Conservation (phyloP, 2,329 filamentous ascomycete genomes). For the Fusarium hainanense region DNA sequence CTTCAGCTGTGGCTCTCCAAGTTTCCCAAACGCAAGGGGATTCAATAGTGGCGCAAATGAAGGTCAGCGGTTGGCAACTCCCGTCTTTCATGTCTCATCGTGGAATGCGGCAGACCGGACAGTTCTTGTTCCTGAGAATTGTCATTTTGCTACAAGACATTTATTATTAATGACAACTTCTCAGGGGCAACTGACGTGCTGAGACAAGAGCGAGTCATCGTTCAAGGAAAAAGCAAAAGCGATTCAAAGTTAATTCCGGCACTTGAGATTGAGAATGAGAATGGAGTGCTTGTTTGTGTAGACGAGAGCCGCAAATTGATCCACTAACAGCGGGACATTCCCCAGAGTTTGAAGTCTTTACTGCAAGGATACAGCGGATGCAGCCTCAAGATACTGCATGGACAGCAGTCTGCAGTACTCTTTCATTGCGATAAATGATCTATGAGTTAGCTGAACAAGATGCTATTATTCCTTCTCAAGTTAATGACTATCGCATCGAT, state of each 20-base stretch:
- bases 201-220: slow-evolving; percentile 8
- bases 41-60: slow-evolving; percentile 26
- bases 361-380: slow-evolving; percentile 21
- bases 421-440: too few species aligned
- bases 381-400: slow-evolving; percentile 14
- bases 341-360: slow-evolving; percentile 32
- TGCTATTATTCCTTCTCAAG: not conserved
- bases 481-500: too few species aligned
- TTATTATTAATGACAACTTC: slow-evolving; percentile 27
- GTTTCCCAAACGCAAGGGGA: slow-evolving; percentile 14
- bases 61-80: not conserved
- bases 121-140: not conserved
- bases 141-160: slow-evolving; percentile 18
- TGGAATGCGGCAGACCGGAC: slow-evolving; percentile 1
- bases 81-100: not conserved
- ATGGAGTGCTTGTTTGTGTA: not conserved
- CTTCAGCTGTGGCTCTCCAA: not conserved
- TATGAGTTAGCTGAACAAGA: not conserved
- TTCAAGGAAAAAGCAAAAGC: not conserved
- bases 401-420: not conserved
- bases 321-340: slow-evolving; percentile 40
- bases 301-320: slow-evolving; percentile 26
- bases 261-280: not conserved
- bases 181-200: slow-evolving; percentile 38
- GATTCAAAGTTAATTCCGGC: slow-evolving; percentile 2